These are phyloP conservation scores for Arthrobotrys pseudoclavata DNA, from an alignment of 2,329 filamentous ascomycete genomes.

Conservation along the genomic window DNA sequence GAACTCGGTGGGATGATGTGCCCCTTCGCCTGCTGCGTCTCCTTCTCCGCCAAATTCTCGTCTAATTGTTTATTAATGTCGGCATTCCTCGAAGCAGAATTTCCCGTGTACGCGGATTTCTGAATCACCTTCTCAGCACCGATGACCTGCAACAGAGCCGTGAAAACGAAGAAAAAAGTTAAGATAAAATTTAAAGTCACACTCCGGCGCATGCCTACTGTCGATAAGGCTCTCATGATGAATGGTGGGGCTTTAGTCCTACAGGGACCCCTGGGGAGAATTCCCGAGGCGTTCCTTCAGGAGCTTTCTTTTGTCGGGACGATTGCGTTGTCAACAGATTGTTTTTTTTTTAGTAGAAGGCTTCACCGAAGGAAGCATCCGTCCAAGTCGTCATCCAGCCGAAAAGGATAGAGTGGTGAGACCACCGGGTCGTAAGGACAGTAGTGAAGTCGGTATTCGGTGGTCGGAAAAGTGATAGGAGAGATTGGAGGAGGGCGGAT, in stretches of 20 bases:
- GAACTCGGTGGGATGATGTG: conserved; percentile 58
- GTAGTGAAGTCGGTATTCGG: conserved; percentile 17
- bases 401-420: conserved; percentile 35
- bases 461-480: conserved; percentile 29
- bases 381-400: conserved; percentile 59
- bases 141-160: conserved; percentile 60
- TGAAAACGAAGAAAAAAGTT: conserved; percentile 53
- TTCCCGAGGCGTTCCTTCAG: conserved; percentile 58
- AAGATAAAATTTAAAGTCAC: conserved; percentile 45
- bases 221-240: conserved; percentile 49
- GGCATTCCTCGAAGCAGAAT: conserved; percentile 37
- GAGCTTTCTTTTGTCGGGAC: conserved; percentile 42
- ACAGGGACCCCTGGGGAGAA: conserved; percentile 41
- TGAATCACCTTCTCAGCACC: conserved; percentile 57
- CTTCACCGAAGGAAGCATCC: conserved; percentile 58
- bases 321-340: conserved; percentile 41
- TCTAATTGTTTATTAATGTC: conserved; percentile 55
- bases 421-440: conserved; percentile 44
- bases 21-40: conserved; percentile 41
- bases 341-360: conserved; percentile 32
- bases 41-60: conserved; percentile 38
- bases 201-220: conserved; percentile 55
- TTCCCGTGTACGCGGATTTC: conserved; percentile 42
- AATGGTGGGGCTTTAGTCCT: conserved; percentile 33
- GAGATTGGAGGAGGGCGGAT: conserved; percentile 14